Base-by-base conservation (phyloP, 306 rosid species). In the Glycine latifolia region DNA sequence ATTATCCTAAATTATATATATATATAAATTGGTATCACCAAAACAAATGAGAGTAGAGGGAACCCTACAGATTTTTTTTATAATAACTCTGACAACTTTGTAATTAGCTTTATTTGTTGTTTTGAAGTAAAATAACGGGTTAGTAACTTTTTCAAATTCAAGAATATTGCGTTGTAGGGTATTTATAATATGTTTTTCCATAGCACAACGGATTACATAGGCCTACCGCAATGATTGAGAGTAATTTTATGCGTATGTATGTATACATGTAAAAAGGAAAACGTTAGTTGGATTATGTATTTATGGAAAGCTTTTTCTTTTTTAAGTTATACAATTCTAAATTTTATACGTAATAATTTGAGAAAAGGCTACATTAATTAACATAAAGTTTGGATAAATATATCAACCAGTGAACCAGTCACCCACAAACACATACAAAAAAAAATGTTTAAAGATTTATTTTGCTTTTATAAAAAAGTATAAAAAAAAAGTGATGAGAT, bases 161-260 rank as follows among this genome's bases (percentile, higher is more conserved):
- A 50, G 53, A 63, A 49, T 44, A 65, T 79, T 54, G 7, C 67
- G 16, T 7, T 67, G 20, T 39, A 17, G 37, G 68, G 70, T 65
- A 26, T 26, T 1, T 26, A 26, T 26, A 26, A 26, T 26, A 26
- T 26, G 31, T 26, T 2, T 26, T 6, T 65, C 10, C 70, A 37
- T 13, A 56, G 4, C 62, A 56, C 62, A 16, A 56, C 9, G 33
- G 62, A 56, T 56, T 7, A 15, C 11, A 15, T 17, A 65, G 48
- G 11, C 48, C 70, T 48, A 65, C 68, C 10, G 5, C 47, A 65
- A 65, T 65, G 20, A 65, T 65, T 37, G 1, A 65, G 0, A 13
- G 48, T 39, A 33, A 11, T 31, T 13, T 62, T 54, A n/a, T 50
- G 15, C 44, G 44, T 39, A 39, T 50, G 54, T 10, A 50, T 14